These are phyloP conservation scores for Articulospora tetracladia DNA, from an alignment of 495 filamentous ascomycete genomes.

Conservation along the genomic window DNA sequence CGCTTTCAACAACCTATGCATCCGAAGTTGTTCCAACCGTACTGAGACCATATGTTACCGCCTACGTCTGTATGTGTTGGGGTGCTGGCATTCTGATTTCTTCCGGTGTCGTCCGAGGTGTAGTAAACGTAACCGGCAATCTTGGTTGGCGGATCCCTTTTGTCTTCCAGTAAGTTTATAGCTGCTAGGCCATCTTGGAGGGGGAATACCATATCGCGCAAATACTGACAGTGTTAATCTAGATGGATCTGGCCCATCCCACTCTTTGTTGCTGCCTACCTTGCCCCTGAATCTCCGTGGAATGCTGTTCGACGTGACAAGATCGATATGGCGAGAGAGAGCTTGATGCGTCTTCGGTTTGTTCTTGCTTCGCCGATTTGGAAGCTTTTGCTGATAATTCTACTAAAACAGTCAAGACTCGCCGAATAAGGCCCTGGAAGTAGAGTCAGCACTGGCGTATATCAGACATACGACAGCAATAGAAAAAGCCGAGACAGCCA, in stretches of 20 bases:
- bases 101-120: slow-evolving; percentile 48
- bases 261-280: slow-evolving; percentile 32
- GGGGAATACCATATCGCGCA: no score
- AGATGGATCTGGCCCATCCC: slow-evolving; percentile 49
- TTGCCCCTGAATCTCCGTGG: slow-evolving; percentile 47
- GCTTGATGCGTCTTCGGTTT: slow-evolving; percentile 45
- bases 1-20: slow-evolving; percentile 46
- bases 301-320: slow-evolving; percentile 53
- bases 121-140: no score
- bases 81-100: slow-evolving; percentile 55
- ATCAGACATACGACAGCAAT: slow-evolving; percentile 58
- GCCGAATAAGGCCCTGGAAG: slow-evolving; percentile 36
- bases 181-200: no score
- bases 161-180: slow-evolving; percentile 32
- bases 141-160: slow-evolving; percentile 41
- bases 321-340: slow-evolving; percentile 40
- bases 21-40: slow-evolving; percentile 8
- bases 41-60: slow-evolving; percentile 9
- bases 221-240: no score
- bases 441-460: slow-evolving; percentile 38
- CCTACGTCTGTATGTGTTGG: slow-evolving; percentile 46
- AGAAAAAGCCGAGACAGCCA: slow-evolving; percentile 52
- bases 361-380: no score
- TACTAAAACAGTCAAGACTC: slow-evolving; percentile 46
- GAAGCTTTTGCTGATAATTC: no score